A percentile compares a stretch with the other conserved stretches of the same genome.
Evolutionary conservation across 2,329 filamentous ascomycete species (phyloP).

Genomic region (Colletotrichum liaoningense): DNA sequence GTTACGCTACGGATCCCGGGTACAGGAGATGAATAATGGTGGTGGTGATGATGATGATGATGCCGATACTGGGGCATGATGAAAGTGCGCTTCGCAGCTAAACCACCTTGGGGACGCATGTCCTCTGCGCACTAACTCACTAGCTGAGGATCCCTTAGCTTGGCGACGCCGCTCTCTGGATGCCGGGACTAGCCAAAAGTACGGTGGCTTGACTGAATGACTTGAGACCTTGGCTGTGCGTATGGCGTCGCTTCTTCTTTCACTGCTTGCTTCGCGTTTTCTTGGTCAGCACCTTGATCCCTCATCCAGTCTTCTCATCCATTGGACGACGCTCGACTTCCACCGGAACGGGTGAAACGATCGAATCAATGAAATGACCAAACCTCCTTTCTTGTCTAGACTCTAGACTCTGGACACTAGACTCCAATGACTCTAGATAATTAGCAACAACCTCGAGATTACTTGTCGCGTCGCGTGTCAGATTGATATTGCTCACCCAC

Average conservation of each 20-base stretch:
- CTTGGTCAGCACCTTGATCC: not conserved
- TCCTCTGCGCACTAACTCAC: not conserved
- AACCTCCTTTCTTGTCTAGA: not conserved
- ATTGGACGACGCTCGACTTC: not conserved
- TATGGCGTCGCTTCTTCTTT: constrained; percentile 2
- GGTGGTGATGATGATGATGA: not conserved
- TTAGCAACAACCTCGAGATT: not conserved
- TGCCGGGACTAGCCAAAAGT: constrained; percentile 33
- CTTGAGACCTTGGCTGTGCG: constrained; percentile 9
- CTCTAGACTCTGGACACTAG: no score
- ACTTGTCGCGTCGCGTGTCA: constrained; percentile 29
- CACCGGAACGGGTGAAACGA: constrained; percentile 3
- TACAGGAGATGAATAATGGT: not conserved
- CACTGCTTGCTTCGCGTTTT: not conserved
- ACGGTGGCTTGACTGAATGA: constrained; percentile 13
- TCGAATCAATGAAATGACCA: constrained; percentile 12
- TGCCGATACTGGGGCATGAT: not conserved
- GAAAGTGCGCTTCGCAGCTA: not conserved
- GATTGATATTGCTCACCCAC: constrained; percentile 10
- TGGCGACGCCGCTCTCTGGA: constrained; percentile 23
- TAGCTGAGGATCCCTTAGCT: constrained; percentile 23
- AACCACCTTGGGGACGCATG: not conserved
- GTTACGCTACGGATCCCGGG: constrained; percentile 2
- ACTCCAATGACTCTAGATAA: not conserved
- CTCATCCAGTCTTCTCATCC: not conserved